These are phyloP conservation scores for Clohesyomyces aquaticus DNA, from an alignment of 495 filamentous ascomycete genomes.

Conservation along the genomic window DNA sequence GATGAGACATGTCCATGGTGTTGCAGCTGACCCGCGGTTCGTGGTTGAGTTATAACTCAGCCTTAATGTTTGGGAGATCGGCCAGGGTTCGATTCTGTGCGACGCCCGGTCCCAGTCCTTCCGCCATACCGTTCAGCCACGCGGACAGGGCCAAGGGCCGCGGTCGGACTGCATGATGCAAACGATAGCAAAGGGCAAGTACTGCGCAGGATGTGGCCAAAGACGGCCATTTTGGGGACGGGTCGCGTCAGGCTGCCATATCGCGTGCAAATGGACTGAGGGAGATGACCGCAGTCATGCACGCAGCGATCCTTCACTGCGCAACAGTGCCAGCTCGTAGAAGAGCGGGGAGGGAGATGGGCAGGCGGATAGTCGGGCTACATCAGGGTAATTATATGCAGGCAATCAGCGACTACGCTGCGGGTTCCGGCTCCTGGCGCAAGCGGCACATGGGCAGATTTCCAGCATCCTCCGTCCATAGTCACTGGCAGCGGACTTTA, in stretches of 20 bases:
- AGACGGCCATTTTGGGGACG: conserved; percentile 1
- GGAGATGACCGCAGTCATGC: conserved; percentile 30
- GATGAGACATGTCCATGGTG: conserved; percentile 26
- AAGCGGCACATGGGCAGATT: neutral
- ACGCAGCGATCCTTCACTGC: conserved; percentile 29
- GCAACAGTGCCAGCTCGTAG: conserved; percentile 3
- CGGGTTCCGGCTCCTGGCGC: neutral
- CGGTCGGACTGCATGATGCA: conserved; percentile 18
- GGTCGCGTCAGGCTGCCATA: conserved; percentile 19
- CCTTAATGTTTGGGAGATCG: conserved; percentile 14
- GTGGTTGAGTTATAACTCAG: neutral
- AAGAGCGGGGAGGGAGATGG: conserved; percentile 15
- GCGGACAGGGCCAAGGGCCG: neutral
- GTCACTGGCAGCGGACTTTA: conserved; percentile 12
- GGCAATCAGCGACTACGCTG: conserved; percentile 25
- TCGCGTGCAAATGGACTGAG: conserved; percentile 16
- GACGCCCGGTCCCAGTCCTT: conserved; percentile 10
- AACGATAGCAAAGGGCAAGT: conserved; percentile 5
- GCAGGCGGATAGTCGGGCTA: conserved; percentile 19
- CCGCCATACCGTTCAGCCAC: conserved; percentile 18
- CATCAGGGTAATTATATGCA: conserved; percentile 28
- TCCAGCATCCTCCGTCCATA: neutral
- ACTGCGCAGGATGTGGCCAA: no score
- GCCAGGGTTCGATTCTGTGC: conserved; percentile 21
- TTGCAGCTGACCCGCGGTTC: neutral